Base-by-base conservation (phyloP, 202 grass and related monocot species). In the Schoenoplectus tabernaemontani region DNA sequence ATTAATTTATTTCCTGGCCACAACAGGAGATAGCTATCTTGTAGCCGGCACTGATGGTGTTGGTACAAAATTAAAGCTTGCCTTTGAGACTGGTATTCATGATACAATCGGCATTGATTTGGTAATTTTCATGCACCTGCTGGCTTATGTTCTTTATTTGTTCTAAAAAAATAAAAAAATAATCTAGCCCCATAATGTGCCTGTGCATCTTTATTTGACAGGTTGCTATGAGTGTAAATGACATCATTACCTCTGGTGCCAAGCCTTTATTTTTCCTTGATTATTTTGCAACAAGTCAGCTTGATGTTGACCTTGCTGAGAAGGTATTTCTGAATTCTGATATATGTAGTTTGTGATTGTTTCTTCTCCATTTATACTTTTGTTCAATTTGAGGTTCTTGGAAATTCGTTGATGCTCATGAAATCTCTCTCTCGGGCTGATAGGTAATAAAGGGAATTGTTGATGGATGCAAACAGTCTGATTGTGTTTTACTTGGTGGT, bases 211-310 rank as follows among this genome's bases (percentile, higher is more conserved):
- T 57, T n/a, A 69, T 7, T 42, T 12, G 59, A 9, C 80, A 98
- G 96, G 96, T 98, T 23, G 91, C 96, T 77, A 98, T 98, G 96
- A 98, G 96, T 39, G 96, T 98, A 36, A 98, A 98, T 78, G 91
- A 98, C 78, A 95, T 98, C 66, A 70, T 98, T 79, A 98, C 96
- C 20, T 92, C 92, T 4, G 96, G 96, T 47, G 96, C 96, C 20
- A 89, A 92, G 57, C 91, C 96, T 58, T 64, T 98, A 60, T 98
- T 98, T 80, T 98, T 98, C 85, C 89, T 98, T 15, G 96, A 98
- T 85, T 95, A 98, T 38, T 98, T 78, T 72, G 88, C 89, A 44
- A 95, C 95, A 0, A 98, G 95, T 88, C 82, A 83, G 71, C 89
- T 98, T 30, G 88, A 98, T 77, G 89, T 98, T 36, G 91, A 98